Evolutionary conservation across 345 rosid genomes (phyloP).

Genomic region (Lepidium africanum): DNA sequence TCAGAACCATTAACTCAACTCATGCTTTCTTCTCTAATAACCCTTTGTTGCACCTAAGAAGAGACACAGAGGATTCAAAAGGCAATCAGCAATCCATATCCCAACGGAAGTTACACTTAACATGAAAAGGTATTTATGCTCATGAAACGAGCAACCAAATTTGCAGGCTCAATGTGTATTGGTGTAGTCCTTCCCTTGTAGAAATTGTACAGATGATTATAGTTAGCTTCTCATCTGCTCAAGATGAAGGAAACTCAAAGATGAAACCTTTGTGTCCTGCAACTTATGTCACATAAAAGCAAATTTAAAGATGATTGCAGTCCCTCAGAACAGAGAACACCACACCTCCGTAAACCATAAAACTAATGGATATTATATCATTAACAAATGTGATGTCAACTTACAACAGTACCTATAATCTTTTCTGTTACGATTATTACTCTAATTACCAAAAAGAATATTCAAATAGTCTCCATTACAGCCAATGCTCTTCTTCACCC

Average conservation of each 20-base stretch:
- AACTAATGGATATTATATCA: slow-evolving; percentile 7
- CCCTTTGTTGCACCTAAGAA: slow-evolving; percentile 9
- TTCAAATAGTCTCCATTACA: slow-evolving; percentile 2
- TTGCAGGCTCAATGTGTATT: neutral
- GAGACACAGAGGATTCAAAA: neutral
- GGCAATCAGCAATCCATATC: slow-evolving; percentile 7
- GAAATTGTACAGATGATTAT: slow-evolving; percentile 14
- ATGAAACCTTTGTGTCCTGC: neutral
- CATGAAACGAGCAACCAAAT: neutral
- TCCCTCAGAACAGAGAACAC: slow-evolving; percentile 1
- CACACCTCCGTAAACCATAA: slow-evolving; percentile 6
- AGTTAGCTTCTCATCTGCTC: slow-evolving; percentile 9
- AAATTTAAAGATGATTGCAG: slow-evolving; percentile 5
- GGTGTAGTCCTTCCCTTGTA: neutral
- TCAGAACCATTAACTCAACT: neutral
- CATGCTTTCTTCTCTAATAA: neutral
- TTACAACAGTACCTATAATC: slow-evolving; percentile 13
- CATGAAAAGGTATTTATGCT: neutral
- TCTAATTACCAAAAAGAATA: slow-evolving; percentile 21
- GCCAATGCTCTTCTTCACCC: slow-evolving; percentile 2
- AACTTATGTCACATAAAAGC: neutral
- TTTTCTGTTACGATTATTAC: slow-evolving; percentile 9
- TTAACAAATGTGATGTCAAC: neutral
- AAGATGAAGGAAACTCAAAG: neutral
- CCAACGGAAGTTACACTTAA: neutral